Conservation (phyloP, 2,329 filamentous ascomycete genomes). For the Helminthosporium solani region DNA sequence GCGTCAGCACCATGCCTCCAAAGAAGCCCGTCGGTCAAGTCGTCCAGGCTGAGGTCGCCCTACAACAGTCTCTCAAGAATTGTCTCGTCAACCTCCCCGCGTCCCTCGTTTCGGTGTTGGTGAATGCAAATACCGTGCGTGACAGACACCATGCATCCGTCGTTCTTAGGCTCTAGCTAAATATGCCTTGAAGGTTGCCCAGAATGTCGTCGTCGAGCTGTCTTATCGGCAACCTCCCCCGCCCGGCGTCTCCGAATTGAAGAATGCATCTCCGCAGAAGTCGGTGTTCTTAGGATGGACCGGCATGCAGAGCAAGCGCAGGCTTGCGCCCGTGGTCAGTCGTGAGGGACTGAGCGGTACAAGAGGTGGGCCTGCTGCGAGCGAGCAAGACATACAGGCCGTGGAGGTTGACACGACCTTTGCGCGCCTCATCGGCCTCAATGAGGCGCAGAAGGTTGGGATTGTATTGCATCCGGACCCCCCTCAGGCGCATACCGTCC, state of each 20-base stretch:
- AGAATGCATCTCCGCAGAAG: slow-evolving; percentile 52
- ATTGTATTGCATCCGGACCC: slow-evolving; percentile 81
- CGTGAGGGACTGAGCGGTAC: slow-evolving; percentile 69
- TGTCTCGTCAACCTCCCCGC: slow-evolving; percentile 92
- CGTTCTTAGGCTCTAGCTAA: slow-evolving; percentile 7
- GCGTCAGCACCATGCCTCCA: slow-evolving; percentile 29
- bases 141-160: not conserved
- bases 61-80: slow-evolving; percentile 80
- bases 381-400: slow-evolving; percentile 73
- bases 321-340: slow-evolving; percentile 69
- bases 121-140: slow-evolving; percentile 86
- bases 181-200: slow-evolving; percentile 72
- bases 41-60: slow-evolving; percentile 76
- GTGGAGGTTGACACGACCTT: slow-evolving; percentile 89
- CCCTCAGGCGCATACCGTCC: slow-evolving; percentile 86
- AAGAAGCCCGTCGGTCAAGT: slow-evolving; percentile 51
- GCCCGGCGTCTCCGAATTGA: slow-evolving; percentile 41
- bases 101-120: slow-evolving; percentile 77
- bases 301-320: slow-evolving; percentile 92
- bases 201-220: slow-evolving; percentile 95
- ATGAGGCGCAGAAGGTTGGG: slow-evolving; percentile 75
- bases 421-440: slow-evolving; percentile 72
- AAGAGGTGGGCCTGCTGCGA: slow-evolving; percentile 56
- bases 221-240: slow-evolving; percentile 66
- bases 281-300: slow-evolving; percentile 95